Base-by-base conservation (phyloP, 805 yeast species). In the Yamadazyma nakazawae region DNA sequence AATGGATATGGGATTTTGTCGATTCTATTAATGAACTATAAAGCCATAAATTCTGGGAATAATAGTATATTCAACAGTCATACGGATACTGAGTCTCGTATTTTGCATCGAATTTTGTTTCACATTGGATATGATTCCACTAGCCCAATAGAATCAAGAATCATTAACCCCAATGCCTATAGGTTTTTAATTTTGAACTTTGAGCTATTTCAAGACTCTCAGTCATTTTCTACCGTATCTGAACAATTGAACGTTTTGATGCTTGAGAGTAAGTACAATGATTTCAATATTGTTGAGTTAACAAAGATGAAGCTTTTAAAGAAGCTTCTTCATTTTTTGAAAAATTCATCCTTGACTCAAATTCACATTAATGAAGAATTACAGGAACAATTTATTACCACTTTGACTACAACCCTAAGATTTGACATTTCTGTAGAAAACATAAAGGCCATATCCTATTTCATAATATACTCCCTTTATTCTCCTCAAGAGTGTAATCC, bases 161-260 rank as follows among this genome's bases (percentile, higher is more conserved):
- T 88, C 1, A 64, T 68, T 7, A 82, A 85, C 53, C 71, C 77
- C 0, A 49, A 64, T 2, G 85, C 84, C 0, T 89, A 84, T 57
- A 72, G 79, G 31, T 63, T 71, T 36, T 50, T 71, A 16, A 48
- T 69, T 1, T 59, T 88, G 37, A 70, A 86, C 34, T 70, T 82
- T 16, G 90, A 88, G 50, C 74, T 85, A 50, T 85, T 81, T 45
- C 66, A 80, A 17, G 84, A 88, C 80, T 70, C 70, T 46, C 81
- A 78, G 34, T 70, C 82, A 0, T 66, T 82, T 43, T 67, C 78
- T 40, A 76, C 74, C 45, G 61, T 85, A 5, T 60, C 84, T 3
- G 76, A 75, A 49, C 92, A 85, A 52, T 68, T 85, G 40, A 73
- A 77, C 1, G 77, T 76, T 0, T 72, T 88, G 45, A 64, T 80